Percentiles rank a stretch among this genome's conserved stretches.
These are phyloP conservation scores for Linnemannia exigua DNA, from an alignment of 192 early-diverging fungal species.

Conservation along the genomic window DNA sequence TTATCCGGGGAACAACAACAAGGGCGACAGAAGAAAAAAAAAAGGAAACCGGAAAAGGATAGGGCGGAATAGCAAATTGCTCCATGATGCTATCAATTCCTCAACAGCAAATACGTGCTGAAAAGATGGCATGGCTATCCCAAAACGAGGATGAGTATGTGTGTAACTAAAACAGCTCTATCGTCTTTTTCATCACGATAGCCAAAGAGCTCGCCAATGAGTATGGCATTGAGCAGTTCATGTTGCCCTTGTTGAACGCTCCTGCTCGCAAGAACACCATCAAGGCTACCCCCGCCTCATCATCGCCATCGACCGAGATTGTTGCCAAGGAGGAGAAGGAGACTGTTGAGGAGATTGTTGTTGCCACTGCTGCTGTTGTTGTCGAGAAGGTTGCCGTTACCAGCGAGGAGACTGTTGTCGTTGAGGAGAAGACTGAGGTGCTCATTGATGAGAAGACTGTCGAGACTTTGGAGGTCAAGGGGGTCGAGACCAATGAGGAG, in stretches of 20 bases:
- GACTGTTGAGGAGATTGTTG: neutral
- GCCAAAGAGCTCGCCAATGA: slow-evolving; percentile 35
- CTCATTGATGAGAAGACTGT: neutral
- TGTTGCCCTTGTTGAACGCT: slow-evolving; percentile 30
- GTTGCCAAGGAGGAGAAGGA: slow-evolving; percentile 11
- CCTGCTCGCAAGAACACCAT: slow-evolving; percentile 28
- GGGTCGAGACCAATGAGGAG: neutral
- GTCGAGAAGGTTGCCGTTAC: slow-evolving; percentile 7
- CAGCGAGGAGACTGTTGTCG: slow-evolving; percentile 3
- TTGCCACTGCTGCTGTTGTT: neutral
- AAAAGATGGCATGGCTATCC: neutral
- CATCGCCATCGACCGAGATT: slow-evolving; percentile 6
- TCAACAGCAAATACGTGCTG: neutral
- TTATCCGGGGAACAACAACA: neutral
- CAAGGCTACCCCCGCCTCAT: slow-evolving; percentile 6
- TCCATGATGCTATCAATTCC: neutral
- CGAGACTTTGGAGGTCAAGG: neutral
- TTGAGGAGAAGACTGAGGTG: slow-evolving; percentile 5
- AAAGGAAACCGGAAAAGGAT: neutral
- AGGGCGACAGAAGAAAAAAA: neutral
- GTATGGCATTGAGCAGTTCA: slow-evolving; percentile 34
- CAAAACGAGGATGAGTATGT: neutral
- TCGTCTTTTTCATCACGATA: neutral
- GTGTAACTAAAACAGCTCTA: neutral
- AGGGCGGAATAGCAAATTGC: neutral